A percentile compares a stretch with the other conserved stretches of the same genome.
phyloP scores from a whole-genome alignment of 352 stramenopile genomes.

The Phytopythium oedochilum region DNA sequence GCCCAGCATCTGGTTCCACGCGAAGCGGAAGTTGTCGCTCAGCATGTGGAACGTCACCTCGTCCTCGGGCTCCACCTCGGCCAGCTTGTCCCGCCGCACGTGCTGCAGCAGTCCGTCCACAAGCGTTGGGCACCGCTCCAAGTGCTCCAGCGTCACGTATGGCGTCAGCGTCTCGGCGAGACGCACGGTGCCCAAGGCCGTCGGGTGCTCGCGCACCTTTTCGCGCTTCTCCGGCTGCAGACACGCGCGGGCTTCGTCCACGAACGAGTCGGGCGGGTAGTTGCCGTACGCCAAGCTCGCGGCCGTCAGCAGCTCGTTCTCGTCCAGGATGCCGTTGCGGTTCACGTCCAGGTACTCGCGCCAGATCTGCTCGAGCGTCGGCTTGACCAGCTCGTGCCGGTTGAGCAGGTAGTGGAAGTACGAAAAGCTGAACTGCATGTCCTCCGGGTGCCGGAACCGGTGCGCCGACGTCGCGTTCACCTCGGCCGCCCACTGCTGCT shows the following conservation, averaged over 20 bases:
- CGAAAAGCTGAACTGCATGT: constrained; percentile 95
- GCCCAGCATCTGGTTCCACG: constrained; percentile 90
- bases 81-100: constrained; percentile 53
- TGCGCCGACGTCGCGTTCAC: constrained; percentile 78
- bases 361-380: constrained; percentile 81
- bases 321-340: constrained; percentile 84
- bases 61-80: constrained; percentile 68
- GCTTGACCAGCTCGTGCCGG: constrained; percentile 67
- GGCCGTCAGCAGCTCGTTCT: constrained; percentile 90
- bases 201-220: constrained; percentile 62
- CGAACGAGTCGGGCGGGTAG: constrained; percentile 60
- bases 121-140: constrained; percentile 47
- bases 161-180: constrained; percentile 73
- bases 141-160: constrained; percentile 60
- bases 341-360: constrained; percentile 88
- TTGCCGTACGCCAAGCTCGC: constrained; percentile 77
- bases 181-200: constrained; percentile 46
- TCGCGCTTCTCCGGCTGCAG: constrained; percentile 66
- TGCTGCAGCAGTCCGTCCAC: constrained; percentile 52
- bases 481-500: constrained; percentile 69
- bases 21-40: constrained; percentile 87
- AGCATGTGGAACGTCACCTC: constrained; percentile 96
- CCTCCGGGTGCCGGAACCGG: constrained; percentile 87
- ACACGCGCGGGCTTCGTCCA: constrained; percentile 63
- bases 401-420: constrained; percentile 95